Evolutionary conservation across 2,329 filamentous ascomycete genomes (phyloP), one percentile per base, ranked within the genome.

Genomic region (Dactylellina sp.): DNA sequence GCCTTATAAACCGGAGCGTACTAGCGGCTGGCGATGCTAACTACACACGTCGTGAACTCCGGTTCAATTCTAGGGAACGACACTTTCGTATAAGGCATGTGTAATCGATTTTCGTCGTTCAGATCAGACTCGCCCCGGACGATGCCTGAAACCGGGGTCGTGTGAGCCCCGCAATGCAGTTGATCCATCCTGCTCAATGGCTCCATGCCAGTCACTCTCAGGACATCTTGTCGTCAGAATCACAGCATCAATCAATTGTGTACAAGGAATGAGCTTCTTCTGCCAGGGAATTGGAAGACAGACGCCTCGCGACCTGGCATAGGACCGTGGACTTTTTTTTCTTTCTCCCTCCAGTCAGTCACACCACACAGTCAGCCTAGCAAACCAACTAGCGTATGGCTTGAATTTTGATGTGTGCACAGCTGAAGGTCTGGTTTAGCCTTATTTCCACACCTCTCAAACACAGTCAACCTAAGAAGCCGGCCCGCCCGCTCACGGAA

Each of bases 401-500:
- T 20, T 20, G 25, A 9, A 11, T 20, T 57, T 14, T 2, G 25
- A 18, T 32, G 28, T 9, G n/a, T 44, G 40, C 40, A 11, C 62
- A 57, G 63, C 63, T 60, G 53, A 52, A 49, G 42, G 42, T 24
- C 25, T 39, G 60, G 20, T 55, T 52, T 59, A 60, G 63, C 63
- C 53, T 53, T 35, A 39, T 60, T n/a, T 60, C 37, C 52, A 12
- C 46, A 50, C 32, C 35, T 22, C 53, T 44, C 12, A 44, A 47
- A 35, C 44, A 53, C 47, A 64, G 46, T 50, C 63, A 25, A 32
- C 28, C 28, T 32, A 32, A 50, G 20, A 28, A 42, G 37, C 24
- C 63, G 46, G 55, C 25, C 62, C 62, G 62, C n/a, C 44, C 63
- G 55, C 25, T 50, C 63, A 53, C 63, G 53, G 63, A 60, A 40